Percentiles rank a stretch among this genome's conserved stretches.
These are phyloP conservation scores for Micractinium conductrix DNA, from an alignment of 139 green algal genomes.

Conservation along the genomic window DNA sequence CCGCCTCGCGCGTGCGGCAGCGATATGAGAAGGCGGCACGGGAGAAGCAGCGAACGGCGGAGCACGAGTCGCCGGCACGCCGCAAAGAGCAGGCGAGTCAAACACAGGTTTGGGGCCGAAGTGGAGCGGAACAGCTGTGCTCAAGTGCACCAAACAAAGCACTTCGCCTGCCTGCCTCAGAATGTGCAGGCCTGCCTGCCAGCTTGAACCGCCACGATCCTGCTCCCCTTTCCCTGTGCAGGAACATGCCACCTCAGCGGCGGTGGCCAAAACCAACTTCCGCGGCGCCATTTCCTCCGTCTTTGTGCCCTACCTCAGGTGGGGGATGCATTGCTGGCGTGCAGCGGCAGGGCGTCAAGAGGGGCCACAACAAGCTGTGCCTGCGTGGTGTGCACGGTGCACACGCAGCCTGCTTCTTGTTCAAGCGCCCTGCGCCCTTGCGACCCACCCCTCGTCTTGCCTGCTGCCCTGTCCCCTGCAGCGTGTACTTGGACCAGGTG, in stretches of 20 bases:
- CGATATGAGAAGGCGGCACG: constrained; percentile 51
- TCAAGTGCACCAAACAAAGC: too few relatives aligned
- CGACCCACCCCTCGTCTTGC: background rate
- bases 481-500: constrained; percentile 81
- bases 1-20: constrained; percentile 30
- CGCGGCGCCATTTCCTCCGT: constrained; percentile 74
- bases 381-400: background rate
- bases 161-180: too few relatives aligned
- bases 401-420: background rate
- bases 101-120: too few relatives aligned
- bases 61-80: constrained; percentile 18
- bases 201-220: too few relatives aligned
- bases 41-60: constrained; percentile 35
- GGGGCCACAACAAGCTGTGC: background rate
- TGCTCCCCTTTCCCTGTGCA: background rate
- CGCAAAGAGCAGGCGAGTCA: constrained; percentile 31
- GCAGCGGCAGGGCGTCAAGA: too few relatives aligned
- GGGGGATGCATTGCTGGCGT: background rate
- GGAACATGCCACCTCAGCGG: constrained; percentile 43
- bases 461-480: constrained; percentile 6
- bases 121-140: too few relatives aligned
- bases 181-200: too few relatives aligned
- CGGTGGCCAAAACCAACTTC: constrained; percentile 69
- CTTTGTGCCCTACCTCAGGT: constrained; percentile 81
- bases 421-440: background rate